Percentiles rank a stretch among this genome's conserved stretches.
Conservation (phyloP, 2,329 filamentous ascomycete genomes). For the Exserohilum turcica region DNA sequence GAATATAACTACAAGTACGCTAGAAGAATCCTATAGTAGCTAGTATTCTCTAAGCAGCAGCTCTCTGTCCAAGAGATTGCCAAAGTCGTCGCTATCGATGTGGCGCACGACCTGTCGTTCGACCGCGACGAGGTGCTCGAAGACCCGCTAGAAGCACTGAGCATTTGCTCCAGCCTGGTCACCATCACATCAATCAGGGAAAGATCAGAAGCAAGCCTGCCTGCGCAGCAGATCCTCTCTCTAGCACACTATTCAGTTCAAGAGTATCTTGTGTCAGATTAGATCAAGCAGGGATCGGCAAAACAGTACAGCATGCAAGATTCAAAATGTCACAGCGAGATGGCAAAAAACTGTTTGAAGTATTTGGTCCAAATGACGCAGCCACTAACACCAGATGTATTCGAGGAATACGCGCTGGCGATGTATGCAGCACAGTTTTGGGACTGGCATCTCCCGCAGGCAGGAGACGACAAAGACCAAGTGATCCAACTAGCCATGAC, state of each 20-base stretch:
- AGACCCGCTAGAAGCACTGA: constrained; percentile 39
- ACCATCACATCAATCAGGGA: constrained; percentile 19
- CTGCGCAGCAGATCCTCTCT: constrained; percentile 9
- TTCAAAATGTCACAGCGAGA: constrained; percentile 21
- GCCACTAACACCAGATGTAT: neutral
- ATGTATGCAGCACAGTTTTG: constrained; percentile 39
- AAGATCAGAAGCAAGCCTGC: neutral
- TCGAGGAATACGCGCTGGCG: constrained; percentile 20
- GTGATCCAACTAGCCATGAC: constrained; percentile 13
- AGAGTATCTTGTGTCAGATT: constrained; percentile 42
- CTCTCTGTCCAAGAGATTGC: constrained; percentile 29
- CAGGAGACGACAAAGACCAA: constrained; percentile 14
- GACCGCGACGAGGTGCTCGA: constrained; percentile 42
- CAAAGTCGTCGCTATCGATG: constrained; percentile 35
- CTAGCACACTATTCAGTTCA: constrained; percentile 46
- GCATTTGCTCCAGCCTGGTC: constrained; percentile 43
- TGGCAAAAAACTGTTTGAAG: constrained; percentile 28
- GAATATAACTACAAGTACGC: constrained; percentile 23
- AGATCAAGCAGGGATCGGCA: constrained; percentile 42
- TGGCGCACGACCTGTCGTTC: constrained; percentile 32
- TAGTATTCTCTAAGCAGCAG: constrained; percentile 29
- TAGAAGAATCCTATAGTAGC: constrained; percentile 30
- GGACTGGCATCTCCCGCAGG: constrained; percentile 28
- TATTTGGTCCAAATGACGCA: constrained; percentile 35
- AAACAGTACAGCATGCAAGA: constrained; percentile 33